phyloP scores from a whole-genome alignment of 225 moss, liverwort and hornwort genomes.

The Ulota crispa region DNA sequence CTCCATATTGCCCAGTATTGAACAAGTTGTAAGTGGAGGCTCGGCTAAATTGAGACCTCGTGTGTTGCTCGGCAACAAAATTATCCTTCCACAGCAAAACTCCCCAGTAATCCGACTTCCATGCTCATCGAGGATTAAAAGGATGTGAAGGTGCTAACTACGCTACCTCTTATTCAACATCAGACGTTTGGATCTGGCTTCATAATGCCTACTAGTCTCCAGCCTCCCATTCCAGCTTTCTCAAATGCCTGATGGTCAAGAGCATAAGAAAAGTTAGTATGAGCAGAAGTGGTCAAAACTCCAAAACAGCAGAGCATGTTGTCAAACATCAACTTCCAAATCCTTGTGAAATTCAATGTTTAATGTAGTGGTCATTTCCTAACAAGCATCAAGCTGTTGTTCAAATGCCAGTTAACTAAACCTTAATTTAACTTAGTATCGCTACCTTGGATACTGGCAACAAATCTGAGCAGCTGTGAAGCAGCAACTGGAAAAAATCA shows the following conservation, averaged over 20 bases:
- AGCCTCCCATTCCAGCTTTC: constrained; percentile 86
- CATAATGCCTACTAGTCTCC: constrained; percentile 84
- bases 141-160: constrained; percentile 37
- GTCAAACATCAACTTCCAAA: constrained; percentile 8
- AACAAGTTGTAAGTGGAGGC: constrained; percentile 24
- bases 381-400: neutral
- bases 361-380: neutral
- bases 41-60: constrained; percentile 16
- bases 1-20: constrained; percentile 15
- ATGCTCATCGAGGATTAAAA: constrained; percentile 6
- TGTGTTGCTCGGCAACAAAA: constrained; percentile 14
- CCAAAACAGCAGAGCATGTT: neutral
- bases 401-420: neutral
- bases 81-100: constrained; percentile 36
- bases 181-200: constrained; percentile 69
- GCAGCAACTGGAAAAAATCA: neutral
- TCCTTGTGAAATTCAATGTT: neutral
- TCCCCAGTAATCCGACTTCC: constrained; percentile 3
- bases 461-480: neutral
- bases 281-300: neutral
- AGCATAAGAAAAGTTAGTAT: constrained; percentile 17
- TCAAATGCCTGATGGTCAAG: constrained; percentile 74
- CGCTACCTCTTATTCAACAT: constrained; percentile 65
- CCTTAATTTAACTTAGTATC: neutral
- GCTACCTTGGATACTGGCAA: neutral